phyloP scores from a whole-genome alignment of 1,284 basidiomycete genomes.

The Porodaedalea pini region DNA sequence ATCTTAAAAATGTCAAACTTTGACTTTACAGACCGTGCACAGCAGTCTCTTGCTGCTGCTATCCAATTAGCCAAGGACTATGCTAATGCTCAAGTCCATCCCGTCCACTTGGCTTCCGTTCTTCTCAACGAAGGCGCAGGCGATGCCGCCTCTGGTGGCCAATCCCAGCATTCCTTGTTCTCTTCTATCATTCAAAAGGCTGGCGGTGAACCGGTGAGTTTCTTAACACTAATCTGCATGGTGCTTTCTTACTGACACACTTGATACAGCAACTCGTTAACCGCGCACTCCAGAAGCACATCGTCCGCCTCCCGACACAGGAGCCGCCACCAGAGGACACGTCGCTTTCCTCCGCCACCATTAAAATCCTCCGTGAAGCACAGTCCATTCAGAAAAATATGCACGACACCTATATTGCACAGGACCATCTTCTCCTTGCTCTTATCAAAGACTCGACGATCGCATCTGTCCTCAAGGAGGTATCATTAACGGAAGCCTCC shows the following conservation, averaged over 20 bases:
- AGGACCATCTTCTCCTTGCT: constrained; percentile 75
- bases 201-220: constrained; percentile 70
- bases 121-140: constrained; percentile 62
- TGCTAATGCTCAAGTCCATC: constrained; percentile 75
- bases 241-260: not conserved
- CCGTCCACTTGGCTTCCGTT: constrained; percentile 73
- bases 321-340: constrained; percentile 82
- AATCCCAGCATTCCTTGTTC: constrained; percentile 52
- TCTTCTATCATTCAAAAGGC: constrained; percentile 72
- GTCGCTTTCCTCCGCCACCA: constrained; percentile 54
- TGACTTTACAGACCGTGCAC: constrained; percentile 80
- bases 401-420: constrained; percentile 92
- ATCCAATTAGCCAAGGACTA: constrained; percentile 82
- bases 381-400: constrained; percentile 80
- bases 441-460: constrained; percentile 73
- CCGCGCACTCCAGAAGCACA: constrained; percentile 62
- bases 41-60: constrained; percentile 60
- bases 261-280: constrained; percentile 48
- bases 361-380: constrained; percentile 77
- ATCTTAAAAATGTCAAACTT: constrained; percentile 39
- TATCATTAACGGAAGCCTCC: constrained; percentile 65
- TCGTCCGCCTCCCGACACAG: constrained; percentile 79
- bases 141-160: constrained; percentile 32
- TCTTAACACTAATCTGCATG: constrained; percentile 7
- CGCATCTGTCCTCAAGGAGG: constrained; percentile 67